phyloP scores from a whole-genome alignment of 1,284 basidiomycete species.

The Cutaneotrichosporon arboriforme region DNA sequence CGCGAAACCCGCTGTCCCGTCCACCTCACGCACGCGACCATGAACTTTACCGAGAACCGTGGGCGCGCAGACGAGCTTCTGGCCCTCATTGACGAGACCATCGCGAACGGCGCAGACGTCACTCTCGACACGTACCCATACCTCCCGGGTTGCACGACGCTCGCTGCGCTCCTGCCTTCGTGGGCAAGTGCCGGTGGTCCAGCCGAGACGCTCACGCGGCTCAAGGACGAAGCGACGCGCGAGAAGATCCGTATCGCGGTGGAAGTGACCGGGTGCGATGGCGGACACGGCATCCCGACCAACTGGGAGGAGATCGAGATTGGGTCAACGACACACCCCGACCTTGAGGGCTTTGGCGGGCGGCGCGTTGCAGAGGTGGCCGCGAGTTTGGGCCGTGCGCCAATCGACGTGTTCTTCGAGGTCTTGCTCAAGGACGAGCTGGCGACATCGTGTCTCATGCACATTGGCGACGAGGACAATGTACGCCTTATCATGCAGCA shows the following conservation, averaged over 20 bases:
- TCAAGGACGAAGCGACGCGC: slow-evolving; percentile 26
- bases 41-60: slow-evolving; percentile 45
- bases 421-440: slow-evolving; percentile 38
- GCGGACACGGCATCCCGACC: slow-evolving; percentile 43
- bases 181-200: slow-evolving; percentile 43
- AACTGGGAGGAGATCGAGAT: slow-evolving; percentile 44
- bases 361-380: slow-evolving; percentile 28
- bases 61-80: slow-evolving; percentile 35
- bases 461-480: slow-evolving; percentile 46
- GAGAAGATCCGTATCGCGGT: slow-evolving; percentile 39
- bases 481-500: slow-evolving; percentile 42
- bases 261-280: slow-evolving; percentile 42
- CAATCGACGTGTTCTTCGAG: slow-evolving; percentile 38
- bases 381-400: background rate
- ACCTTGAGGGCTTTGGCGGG: slow-evolving; percentile 21
- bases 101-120: slow-evolving; percentile 29
- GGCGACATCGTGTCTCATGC: slow-evolving; percentile 41
- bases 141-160: slow-evolving; percentile 43
- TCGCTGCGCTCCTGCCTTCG: slow-evolving; percentile 37
- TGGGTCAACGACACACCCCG: slow-evolving; percentile 28
- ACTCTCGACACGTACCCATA: slow-evolving; percentile 47
- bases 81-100: slow-evolving; percentile 30
- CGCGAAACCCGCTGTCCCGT: slow-evolving; percentile 35
- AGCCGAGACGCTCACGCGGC: slow-evolving; percentile 28
- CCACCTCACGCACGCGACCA: slow-evolving; percentile 45